Evolutionary conservation across 2,329 filamentous ascomycete genomes (phyloP).

Genomic region (Lachnellula willkommii): DNA sequence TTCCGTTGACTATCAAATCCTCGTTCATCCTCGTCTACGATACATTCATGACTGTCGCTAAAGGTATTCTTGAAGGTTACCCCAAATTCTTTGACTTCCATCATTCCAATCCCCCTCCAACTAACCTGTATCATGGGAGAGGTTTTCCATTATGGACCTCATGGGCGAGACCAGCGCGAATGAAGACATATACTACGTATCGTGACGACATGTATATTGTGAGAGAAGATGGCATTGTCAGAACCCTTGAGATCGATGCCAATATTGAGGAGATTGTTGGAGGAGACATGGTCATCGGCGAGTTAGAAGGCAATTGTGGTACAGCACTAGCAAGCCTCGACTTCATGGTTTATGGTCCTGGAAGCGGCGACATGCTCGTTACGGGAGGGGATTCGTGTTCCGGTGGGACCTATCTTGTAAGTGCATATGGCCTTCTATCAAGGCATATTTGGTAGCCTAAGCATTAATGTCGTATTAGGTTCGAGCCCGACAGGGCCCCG

Average conservation of each 20-base stretch:
- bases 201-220: slow-evolving; percentile 81
- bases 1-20: slow-evolving; percentile 65
- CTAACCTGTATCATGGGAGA: slow-evolving; percentile 43
- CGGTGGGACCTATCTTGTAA: slow-evolving; percentile 60
- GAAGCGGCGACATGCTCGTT: slow-evolving; percentile 51
- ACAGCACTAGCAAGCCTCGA: slow-evolving; percentile 68
- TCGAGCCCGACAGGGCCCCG: slow-evolving; percentile 48
- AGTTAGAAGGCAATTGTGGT: slow-evolving; percentile 68
- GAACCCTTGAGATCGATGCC: slow-evolving; percentile 63
- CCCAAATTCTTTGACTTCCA: slow-evolving; percentile 44
- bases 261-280: slow-evolving; percentile 47
- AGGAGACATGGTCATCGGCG: slow-evolving; percentile 54
- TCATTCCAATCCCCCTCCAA: slow-evolving; percentile 37
- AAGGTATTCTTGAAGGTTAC: slow-evolving; percentile 47
- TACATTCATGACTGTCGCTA: slow-evolving; percentile 51
- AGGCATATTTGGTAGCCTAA: neutral
- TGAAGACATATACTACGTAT: slow-evolving; percentile 51
- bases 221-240: slow-evolving; percentile 78
- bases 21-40: slow-evolving; percentile 66
- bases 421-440: neutral
- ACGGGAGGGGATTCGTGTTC: slow-evolving; percentile 60
- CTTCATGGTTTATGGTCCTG: slow-evolving; percentile 39
- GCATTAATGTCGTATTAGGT: slow-evolving; percentile 36
- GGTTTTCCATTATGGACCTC: slow-evolving; percentile 66
- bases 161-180: slow-evolving; percentile 75